These are phyloP conservation scores for Penicillium cinerascens DNA, from an alignment of 495 filamentous ascomycete species.

Conservation along the genomic window DNA sequence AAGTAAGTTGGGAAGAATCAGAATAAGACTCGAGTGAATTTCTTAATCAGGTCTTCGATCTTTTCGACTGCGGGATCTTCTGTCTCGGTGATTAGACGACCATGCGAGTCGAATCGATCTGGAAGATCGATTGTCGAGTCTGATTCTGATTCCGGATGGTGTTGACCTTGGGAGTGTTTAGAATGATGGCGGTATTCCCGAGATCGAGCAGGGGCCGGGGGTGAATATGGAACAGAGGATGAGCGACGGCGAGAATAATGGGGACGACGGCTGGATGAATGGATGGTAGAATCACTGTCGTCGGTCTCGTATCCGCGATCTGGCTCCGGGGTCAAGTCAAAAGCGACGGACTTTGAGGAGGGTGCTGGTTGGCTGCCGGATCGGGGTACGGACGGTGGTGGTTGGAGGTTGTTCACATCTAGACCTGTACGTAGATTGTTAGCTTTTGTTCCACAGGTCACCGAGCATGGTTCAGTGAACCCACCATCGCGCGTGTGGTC, in stretches of 20 bases:
- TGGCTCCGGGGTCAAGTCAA: conserved; percentile 26
- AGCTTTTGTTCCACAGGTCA: conserved; percentile 2
- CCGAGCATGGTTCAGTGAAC: conserved; percentile 34
- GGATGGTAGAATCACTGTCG: conserved; percentile 40
- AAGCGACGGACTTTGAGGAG: conserved; percentile 35
- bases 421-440: not conserved
- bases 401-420: conserved; percentile 24
- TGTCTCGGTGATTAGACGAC: conserved; percentile 42
- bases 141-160: conserved; percentile 26
- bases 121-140: conserved; percentile 56
- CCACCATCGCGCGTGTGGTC: conserved; percentile 41
- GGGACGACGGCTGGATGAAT: conserved; percentile 13
- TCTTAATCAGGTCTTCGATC: conserved; percentile 38
- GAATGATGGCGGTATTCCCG: not conserved
- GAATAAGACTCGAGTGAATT: conserved; percentile 26
- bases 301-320: conserved; percentile 40
- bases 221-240: conserved; percentile 22
- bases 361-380: conserved; percentile 28
- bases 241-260: conserved; percentile 29
- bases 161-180: conserved; percentile 8
- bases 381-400: conserved; percentile 2
- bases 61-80: conserved; percentile 35
- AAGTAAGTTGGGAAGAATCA: conserved; percentile 1
- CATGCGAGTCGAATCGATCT: conserved; percentile 62
- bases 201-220: conserved; percentile 3